Evolutionary conservation across 1,284 basidiomycete species (phyloP).

Genomic region (Ustilago cynodontis): DNA sequence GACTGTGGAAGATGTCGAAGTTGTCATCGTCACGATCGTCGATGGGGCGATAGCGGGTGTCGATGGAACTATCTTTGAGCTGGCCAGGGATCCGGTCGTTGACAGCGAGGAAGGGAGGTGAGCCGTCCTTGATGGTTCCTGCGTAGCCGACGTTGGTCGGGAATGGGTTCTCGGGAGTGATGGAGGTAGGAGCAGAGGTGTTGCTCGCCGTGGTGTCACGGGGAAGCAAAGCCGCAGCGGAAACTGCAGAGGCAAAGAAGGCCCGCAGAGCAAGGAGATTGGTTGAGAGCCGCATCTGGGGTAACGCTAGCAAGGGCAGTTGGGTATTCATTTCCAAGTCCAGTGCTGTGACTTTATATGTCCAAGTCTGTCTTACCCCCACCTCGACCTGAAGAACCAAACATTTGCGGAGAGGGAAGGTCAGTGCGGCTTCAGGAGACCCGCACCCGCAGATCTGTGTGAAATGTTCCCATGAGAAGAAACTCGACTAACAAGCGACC

Average conservation of each 20-base stretch:
- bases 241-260: slow-evolving; percentile 25
- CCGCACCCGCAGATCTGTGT: no score
- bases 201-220: slow-evolving; percentile 25
- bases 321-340: no score
- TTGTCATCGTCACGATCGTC: slow-evolving; percentile 24
- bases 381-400: no score
- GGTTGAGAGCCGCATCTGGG: slow-evolving; percentile 22
- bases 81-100: slow-evolving; percentile 48
- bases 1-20: slow-evolving; percentile 56
- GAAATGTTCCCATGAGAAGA: background rate
- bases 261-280: slow-evolving; percentile 28
- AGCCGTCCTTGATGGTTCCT: slow-evolving; percentile 45
- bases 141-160: slow-evolving; percentile 65
- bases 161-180: slow-evolving; percentile 41
- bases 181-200: slow-evolving; percentile 24
- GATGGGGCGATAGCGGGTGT: slow-evolving; percentile 47
- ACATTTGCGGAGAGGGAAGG: background rate
- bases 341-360: no score
- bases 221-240: slow-evolving; percentile 20
- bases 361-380: no score
- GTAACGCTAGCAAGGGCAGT: background rate
- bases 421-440: background rate
- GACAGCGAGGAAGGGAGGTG: slow-evolving; percentile 60
- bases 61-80: slow-evolving; percentile 44
- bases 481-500: background rate